Evolutionary conservation across 768 basidiomycete species (phyloP).

Genomic region (Leccinum subgranulosum): DNA sequence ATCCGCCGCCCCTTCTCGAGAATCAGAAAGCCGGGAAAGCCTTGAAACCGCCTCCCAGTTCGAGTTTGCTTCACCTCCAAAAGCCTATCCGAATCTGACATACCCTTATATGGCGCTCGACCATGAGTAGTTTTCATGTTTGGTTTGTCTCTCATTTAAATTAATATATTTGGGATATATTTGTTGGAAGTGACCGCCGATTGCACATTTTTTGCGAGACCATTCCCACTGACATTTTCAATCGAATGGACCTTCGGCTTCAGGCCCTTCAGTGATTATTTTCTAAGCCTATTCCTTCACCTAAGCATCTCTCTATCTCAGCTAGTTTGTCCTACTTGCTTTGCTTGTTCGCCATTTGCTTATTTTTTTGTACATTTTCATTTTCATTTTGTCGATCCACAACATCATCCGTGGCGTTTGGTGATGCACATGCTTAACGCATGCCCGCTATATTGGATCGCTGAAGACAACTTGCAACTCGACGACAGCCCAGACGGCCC

Average conservation of each 20-base stretch:
- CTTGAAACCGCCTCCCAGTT: conserved; percentile 64
- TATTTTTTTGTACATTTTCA: conserved; percentile 17
- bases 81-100: conserved; percentile 40
- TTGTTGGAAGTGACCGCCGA: conserved; percentile 10
- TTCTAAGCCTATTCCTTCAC: conserved; percentile 7
- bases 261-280: not conserved
- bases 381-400: conserved; percentile 11
- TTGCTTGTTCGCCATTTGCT: conserved; percentile 18
- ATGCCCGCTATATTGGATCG: conserved; percentile 15
- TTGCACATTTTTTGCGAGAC: conserved; percentile 9
- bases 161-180: conserved; percentile 11
- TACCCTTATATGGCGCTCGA: conserved; percentile 60
- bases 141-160: conserved; percentile 14
- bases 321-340: conserved; percentile 19
- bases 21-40: conserved; percentile 44
- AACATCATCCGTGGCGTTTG: conserved; percentile 3
- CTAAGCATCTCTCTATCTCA: conserved; percentile 9
- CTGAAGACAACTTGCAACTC: conserved; percentile 11
- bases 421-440: conserved; percentile 21
- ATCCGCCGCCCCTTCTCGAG: conserved; percentile 20
- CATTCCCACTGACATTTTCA: conserved; percentile 10
- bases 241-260: conserved; percentile 2
- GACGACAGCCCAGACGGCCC: not conserved
- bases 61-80: conserved; percentile 58
- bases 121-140: conserved; percentile 30